Conservation (phyloP, 306 rosid species). For the Echinosophora koreensis region DNA sequence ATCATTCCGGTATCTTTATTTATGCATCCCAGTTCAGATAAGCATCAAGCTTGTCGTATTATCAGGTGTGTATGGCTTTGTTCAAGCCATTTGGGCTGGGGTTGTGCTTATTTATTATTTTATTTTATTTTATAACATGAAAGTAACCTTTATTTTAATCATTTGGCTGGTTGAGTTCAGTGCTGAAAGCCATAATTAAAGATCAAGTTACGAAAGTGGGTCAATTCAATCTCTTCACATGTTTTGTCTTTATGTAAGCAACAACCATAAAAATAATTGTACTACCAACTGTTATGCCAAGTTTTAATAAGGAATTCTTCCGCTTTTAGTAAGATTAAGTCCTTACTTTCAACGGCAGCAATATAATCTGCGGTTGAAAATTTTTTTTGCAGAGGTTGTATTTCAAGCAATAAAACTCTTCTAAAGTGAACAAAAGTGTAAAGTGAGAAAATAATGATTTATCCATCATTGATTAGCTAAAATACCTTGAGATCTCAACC, state of each 20-base stretch:
- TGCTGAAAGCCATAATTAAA: background rate
- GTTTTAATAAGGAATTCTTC: background rate
- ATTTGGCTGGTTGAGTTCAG: background rate
- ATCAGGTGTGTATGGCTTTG: background rate
- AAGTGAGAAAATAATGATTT: no score
- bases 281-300: background rate
- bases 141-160: background rate
- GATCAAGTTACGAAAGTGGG: background rate
- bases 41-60: background rate
- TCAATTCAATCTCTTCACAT: no score
- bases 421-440: no score
- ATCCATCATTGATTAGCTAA: no score
- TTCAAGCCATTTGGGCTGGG: background rate
- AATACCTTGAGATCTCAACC: no score
- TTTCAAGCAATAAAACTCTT: no score
- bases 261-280: background rate
- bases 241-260: background rate
- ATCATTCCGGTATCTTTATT: background rate
- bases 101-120: background rate
- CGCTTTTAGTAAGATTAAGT: background rate
- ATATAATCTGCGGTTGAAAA: no score
- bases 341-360: background rate
- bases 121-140: background rate
- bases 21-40: slow-evolving; percentile 5
- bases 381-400: no score